Conservation (phyloP, 306 rosid species). For the Echinosophora koreensis region DNA sequence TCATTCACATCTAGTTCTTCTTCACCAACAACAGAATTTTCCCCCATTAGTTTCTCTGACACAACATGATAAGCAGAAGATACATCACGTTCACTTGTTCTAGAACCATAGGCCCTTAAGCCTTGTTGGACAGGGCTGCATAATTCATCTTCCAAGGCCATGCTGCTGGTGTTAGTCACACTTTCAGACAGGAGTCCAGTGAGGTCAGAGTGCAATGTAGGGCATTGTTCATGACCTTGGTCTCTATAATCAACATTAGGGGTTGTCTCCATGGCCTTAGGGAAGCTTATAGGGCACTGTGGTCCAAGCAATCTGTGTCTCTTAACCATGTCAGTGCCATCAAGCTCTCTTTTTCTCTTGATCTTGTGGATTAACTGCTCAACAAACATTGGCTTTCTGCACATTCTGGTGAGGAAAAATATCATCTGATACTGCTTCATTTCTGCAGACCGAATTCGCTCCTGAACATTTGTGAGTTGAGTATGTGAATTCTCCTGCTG, state of each 20-base stretch:
- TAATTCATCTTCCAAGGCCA: constrained; percentile 47
- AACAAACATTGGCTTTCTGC: constrained; percentile 53
- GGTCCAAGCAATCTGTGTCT: constrained; percentile 61
- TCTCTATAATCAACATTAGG: constrained; percentile 43
- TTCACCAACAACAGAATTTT: constrained; percentile 57
- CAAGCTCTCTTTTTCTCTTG: constrained; percentile 56
- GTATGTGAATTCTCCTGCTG: constrained; percentile 63
- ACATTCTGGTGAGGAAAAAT: constrained; percentile 65
- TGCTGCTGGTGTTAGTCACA: constrained; percentile 12
- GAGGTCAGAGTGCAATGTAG: constrained; percentile 53
- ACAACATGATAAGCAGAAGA: constrained; percentile 60
- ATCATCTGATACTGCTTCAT: constrained; percentile 71
- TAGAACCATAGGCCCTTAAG: constrained; percentile 26
- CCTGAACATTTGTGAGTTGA: constrained; percentile 59
- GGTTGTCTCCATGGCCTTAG: constrained; percentile 29
- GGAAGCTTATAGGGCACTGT: constrained; percentile 45
- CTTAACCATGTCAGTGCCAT: constrained; percentile 57
- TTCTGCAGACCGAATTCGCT: constrained; percentile 62
- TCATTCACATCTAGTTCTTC: constrained; percentile 65
- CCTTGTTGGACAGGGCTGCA: constrained; percentile 46
- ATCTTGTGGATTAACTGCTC: constrained; percentile 62
- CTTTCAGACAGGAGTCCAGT: constrained; percentile 50
- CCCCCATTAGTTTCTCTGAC: constrained; percentile 62
- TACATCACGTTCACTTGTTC: constrained; percentile 37
- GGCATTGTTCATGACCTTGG: constrained; percentile 47